These are phyloP conservation scores for Eucalyptus regnans DNA, from an alignment of 345 rosid genomes.

Conservation along the genomic window DNA sequence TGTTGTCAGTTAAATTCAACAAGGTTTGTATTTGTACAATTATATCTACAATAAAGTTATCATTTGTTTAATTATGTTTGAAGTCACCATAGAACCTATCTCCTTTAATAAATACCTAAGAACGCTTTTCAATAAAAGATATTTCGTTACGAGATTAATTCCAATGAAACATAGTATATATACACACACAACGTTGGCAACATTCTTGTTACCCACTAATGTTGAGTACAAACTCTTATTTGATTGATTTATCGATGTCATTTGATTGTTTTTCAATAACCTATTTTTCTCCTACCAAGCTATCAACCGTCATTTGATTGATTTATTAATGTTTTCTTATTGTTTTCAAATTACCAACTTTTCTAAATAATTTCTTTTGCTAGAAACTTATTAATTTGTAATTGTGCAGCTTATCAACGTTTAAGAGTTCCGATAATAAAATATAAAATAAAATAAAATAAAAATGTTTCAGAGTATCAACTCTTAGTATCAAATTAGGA, in stretches of 20 bases:
- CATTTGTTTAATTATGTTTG: not conserved
- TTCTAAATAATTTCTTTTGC: not conserved
- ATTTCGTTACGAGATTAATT: not conserved
- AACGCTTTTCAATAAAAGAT: not conserved
- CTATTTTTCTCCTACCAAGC: not conserved
- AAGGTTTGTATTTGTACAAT: not conserved
- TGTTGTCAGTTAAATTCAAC: rapidly evolving
- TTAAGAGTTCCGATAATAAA: too few relatives aligned
- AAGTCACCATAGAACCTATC: rapidly evolving
- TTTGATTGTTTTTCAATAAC: not conserved
- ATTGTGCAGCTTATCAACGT: too few relatives aligned
- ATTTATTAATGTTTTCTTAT: not conserved
- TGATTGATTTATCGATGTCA: not conserved
- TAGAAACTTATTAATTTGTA: not conserved
- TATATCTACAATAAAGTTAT: not conserved
- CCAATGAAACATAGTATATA: not conserved
- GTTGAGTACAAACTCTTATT: not conserved
- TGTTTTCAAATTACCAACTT: not conserved
- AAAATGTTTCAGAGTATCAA: too few relatives aligned
- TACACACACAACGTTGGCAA: not conserved
- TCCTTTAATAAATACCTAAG: not conserved
- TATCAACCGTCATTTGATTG: not conserved
- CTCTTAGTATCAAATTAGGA: too few relatives aligned
- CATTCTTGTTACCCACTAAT: not conserved
- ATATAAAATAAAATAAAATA: too few relatives aligned